A percentile compares a stretch with the other conserved stretches of the same genome.
Conservation (phyloP, 2,329 filamentous ascomycete species). For the Metarhizium sp. region DNA sequence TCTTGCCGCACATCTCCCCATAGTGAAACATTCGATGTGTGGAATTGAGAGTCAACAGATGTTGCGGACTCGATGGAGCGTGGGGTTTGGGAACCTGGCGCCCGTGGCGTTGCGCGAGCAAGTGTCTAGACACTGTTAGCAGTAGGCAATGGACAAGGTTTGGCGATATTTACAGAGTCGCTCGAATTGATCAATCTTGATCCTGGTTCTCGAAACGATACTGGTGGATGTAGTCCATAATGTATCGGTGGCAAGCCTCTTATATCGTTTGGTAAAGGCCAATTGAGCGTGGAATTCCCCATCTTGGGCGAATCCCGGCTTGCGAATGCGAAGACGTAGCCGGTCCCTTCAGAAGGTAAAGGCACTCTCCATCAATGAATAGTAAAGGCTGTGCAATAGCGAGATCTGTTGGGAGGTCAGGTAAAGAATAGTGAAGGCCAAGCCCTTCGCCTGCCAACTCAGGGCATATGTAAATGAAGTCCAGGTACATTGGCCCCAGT, state of each 20-base stretch:
- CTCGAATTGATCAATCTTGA: conserved; percentile 13
- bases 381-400: background rate
- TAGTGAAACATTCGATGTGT: conserved; percentile 25
- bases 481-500: background rate
- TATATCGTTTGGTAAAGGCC: background rate
- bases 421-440: background rate
- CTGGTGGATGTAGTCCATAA: conserved; percentile 5
- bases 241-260: background rate
- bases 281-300: background rate
- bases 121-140: conserved; percentile 18
- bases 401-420: background rate
- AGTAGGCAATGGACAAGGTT: background rate
- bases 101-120: conserved; percentile 12
- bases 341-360: background rate
- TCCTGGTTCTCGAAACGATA: conserved; percentile 8
- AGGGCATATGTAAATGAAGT: background rate
- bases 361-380: background rate
- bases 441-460: background rate
- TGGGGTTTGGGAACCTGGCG: conserved; percentile 19
- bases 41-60: conserved; percentile 14
- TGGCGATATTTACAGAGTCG: conserved; percentile 17
- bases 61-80: conserved; percentile 12
- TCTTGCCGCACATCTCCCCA: conserved; percentile 26
- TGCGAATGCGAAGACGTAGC: too few species aligned
- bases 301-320: background rate